These are phyloP conservation scores for Phyllosticta ampelicida DNA, from an alignment of 2,329 filamentous ascomycete genomes.

Conservation along the genomic window DNA sequence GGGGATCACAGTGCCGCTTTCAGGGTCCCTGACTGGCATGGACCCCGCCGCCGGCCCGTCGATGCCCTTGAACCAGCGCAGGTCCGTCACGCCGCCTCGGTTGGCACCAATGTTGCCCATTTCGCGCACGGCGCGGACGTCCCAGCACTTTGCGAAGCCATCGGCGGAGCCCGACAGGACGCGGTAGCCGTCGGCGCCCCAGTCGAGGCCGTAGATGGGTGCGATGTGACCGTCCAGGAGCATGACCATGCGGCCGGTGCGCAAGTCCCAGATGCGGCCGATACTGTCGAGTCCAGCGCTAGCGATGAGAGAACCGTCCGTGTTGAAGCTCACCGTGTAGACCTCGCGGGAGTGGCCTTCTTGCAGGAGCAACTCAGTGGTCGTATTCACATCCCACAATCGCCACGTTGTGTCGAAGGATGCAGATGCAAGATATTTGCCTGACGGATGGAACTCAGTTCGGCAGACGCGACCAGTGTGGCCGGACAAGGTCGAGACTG, in stretches of 20 bases:
- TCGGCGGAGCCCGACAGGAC: conserved; percentile 87
- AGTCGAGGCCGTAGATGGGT: conserved; percentile 87
- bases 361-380: conserved; percentile 73
- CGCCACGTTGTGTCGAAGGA: conserved; percentile 96
- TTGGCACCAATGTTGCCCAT: conserved; percentile 84
- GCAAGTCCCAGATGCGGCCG: conserved; percentile 87
- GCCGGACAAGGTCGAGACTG: conserved; percentile 68
- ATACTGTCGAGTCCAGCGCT: conserved; percentile 93
- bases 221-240: conserved; percentile 88
- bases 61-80: conserved; percentile 84
- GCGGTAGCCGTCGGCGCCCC: conserved; percentile 84
- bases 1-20: conserved; percentile 53
- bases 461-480: conserved; percentile 82
- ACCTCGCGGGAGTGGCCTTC: conserved; percentile 94
- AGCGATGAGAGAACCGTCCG: conserved; percentile 79
- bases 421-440: conserved; percentile 79
- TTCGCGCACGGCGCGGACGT: conserved; percentile 77
- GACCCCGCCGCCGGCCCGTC: conserved; percentile 60
- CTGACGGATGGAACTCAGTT: conserved; percentile 89
- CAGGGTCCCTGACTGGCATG: conserved; percentile 46
- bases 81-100: conserved; percentile 78
- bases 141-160: conserved; percentile 97
- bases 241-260: conserved; percentile 90
- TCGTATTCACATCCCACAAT: conserved; percentile 85
- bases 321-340: conserved; percentile 80